Base-by-base conservation (phyloP, 495 filamentous ascomycete species). In the Pseudoneurospora amorphoporcata region DNA sequence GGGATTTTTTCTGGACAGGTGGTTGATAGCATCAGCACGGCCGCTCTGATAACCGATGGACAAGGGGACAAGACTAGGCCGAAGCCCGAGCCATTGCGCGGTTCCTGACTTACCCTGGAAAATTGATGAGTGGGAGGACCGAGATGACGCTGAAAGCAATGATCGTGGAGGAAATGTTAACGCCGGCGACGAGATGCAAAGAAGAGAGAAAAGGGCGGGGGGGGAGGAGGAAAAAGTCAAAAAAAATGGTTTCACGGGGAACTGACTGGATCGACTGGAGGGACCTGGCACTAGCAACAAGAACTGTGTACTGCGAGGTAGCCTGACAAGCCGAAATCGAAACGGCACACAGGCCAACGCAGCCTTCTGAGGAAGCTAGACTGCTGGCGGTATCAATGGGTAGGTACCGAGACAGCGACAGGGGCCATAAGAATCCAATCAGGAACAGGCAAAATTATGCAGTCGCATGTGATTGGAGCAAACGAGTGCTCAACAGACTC, bases 1-100 rank as follows among this genome's bases (percentile, higher is more conserved):
- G 68, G 45, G 38, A 43, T 43, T 72, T 77, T 75, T 71, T 72
- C 37, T 73, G 72, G 71, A 71, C 73, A 79, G 68, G 71, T 76
- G 72, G 75, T 75, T 47, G 68, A 71, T 77, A 75, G 72, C 73
- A 69, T 19, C 47, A 37, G 43, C 41, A 42, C 42, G 10, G 61
- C 39, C 7, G 40, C n/a, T 23, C 41, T 68, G 47, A 38, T 38
- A 37, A 37, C 29, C 16, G 32, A 53, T 68, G 35, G 43, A 40
- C 23, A 71, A 32, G 19, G 45, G 17, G 39, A 29, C 23, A 68
- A 9, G 19, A 10, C 23, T 12, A 32, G 53, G 23, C 6, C 53
- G 29, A 61, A 61, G 0, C 39, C 12, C 53, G 53, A 35, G 53
- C 53, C 53, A 61, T 61, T 61, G 53, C 53, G 29, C 53, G 53